Evolutionary conservation across 441 rosid species (phyloP).

Genomic region (Populus hybrid): DNA sequence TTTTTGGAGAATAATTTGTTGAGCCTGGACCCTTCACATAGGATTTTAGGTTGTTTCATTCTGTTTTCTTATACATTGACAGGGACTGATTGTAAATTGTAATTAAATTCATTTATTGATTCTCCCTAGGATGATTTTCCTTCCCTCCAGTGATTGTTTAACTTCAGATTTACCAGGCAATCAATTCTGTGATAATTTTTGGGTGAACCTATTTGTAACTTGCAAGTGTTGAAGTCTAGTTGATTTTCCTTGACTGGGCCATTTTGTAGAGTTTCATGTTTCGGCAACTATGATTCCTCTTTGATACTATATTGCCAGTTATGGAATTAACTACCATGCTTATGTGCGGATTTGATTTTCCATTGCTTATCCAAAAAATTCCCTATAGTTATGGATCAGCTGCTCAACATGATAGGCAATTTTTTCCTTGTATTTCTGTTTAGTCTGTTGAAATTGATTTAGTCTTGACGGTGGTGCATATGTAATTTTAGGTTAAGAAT

Average conservation of each 20-base stretch:
- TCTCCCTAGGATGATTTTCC: not conserved
- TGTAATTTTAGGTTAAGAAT: not conserved
- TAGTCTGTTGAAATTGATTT: not conserved
- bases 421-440: not conserved
- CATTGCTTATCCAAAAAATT: not conserved
- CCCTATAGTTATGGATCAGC: not conserved
- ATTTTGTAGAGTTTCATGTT: not conserved
- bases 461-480: not conserved
- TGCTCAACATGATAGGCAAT: not conserved
- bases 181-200: not conserved
- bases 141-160: not conserved
- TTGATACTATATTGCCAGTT: not conserved
- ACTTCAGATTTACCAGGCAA: not conserved
- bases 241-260: not conserved
- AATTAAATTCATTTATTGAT: not conserved
- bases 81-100: not conserved
- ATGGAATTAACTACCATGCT: not conserved
- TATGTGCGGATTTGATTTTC: not conserved
- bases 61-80: not conserved
- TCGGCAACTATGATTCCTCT: not conserved
- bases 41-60: not conserved
- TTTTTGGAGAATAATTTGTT: too few species aligned
- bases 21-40: not conserved
- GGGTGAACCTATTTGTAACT: not conserved
- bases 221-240: not conserved